Base-by-base conservation (phyloP, 495 filamentous ascomycete genomes). In the Penicillium samsonianum region DNA sequence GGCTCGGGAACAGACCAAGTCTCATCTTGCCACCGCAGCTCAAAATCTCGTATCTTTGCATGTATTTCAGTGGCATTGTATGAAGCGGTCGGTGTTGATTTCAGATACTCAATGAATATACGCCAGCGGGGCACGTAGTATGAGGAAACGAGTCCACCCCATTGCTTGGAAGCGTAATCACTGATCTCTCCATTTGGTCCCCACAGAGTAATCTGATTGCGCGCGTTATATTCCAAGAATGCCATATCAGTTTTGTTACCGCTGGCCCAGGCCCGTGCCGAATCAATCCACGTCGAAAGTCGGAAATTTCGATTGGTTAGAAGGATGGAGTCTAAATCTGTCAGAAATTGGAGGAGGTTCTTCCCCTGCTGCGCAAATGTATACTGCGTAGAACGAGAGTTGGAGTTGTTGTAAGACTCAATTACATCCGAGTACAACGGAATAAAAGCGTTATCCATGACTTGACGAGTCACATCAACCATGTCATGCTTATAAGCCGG, bases 201-300 rank as follows among this genome's bases (percentile, higher is more conserved):
- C 79, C 79, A 84, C 4, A 81, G 68, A 14, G 80, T 82, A 51
- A 82, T 73, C 55, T 82, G 79, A 54, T 82, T 82, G 43, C 76
- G 73, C 8, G 80, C 80, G 38, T 82, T 68, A 57, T 80, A 82
- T 54, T 80, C 79, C 52, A 74, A 69, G 58, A 76, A 81, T 16
- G 72, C 61, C 45, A 68, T 67, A 4, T 59, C 51, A 2, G 61
- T 62, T 2, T 56, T 26, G 51, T 75, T 63, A 8, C 50, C 55
- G 4, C 54, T 28, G 5, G 70, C 69, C 56, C 68, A 75, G 9
- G 75, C 51, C 17, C 73, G 70, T 12, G 80, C 79, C 0, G 69
- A 50, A 7, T 63, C 42, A 44, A 81, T 69, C 77, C 79, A 81
- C 0, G 64, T 66, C 0, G 72, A 68, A 37, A 84, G 67, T 23